These are phyloP conservation scores for Abrus pulchellus DNA, from an alignment of 306 rosid species.

Conservation along the genomic window DNA sequence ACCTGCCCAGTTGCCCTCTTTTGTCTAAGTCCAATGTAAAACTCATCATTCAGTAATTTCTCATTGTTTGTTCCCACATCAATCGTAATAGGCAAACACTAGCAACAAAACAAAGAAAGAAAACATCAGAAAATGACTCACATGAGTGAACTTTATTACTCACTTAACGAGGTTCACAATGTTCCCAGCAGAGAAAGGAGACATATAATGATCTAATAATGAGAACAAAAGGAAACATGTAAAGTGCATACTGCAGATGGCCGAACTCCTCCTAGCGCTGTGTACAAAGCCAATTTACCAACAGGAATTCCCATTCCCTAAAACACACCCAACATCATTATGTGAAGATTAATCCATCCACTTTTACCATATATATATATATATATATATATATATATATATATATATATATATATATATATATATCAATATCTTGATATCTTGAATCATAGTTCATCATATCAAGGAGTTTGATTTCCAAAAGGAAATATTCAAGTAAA, in stretches of 20 bases:
- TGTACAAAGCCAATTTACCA: constrained; percentile 30
- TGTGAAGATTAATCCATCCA: not conserved
- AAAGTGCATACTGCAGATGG: constrained; percentile 16
- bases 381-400: too few relatives aligned
- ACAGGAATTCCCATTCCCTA: constrained; percentile 34
- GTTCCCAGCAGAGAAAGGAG: not conserved
- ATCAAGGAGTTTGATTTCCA: not conserved
- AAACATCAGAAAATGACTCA: not conserved
- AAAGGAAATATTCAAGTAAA: not conserved
- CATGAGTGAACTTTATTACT: not conserved
- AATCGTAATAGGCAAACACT: constrained; percentile 33
- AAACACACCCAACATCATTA: constrained; percentile 13
- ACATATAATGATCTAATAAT: not conserved
- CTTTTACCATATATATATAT: not conserved
- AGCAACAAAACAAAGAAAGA: not conserved
- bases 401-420: too few relatives aligned
- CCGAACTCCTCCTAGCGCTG: constrained; percentile 21
- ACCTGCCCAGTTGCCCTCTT: constrained; percentile 30
- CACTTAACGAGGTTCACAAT: not conserved
- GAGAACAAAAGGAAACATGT: not conserved
- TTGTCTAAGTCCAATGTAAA: constrained; percentile 32
- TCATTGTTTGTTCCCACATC: constrained; percentile 30
- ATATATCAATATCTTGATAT: constrained; percentile 18
- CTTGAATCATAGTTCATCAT: not conserved
- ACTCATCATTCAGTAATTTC: constrained; percentile 27